Evolutionary conservation across 208 protist species (phyloP).

Genomic region (Acanthamoeba sp.): DNA sequence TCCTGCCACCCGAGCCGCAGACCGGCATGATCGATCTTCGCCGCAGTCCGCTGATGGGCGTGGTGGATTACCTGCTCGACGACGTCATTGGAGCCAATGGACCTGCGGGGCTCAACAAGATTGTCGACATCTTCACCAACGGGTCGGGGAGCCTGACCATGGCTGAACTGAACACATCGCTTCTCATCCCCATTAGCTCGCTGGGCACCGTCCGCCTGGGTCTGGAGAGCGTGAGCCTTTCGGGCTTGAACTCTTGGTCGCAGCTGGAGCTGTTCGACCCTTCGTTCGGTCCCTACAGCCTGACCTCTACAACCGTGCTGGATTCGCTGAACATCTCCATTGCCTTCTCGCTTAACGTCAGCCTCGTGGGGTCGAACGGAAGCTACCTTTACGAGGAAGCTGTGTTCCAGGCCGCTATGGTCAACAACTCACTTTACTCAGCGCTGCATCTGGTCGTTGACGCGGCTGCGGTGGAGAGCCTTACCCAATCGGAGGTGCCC

Average conservation of each 20-base stretch:
- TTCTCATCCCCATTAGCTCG: background rate
- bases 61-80: constrained; percentile 65
- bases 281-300: background rate
- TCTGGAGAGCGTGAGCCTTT: background rate
- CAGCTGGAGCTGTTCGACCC: constrained; percentile 5
- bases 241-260: constrained; percentile 72
- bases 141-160: constrained; percentile 19
- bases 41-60: constrained; percentile 5
- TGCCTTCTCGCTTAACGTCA: constrained; percentile 51
- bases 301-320: constrained; percentile 6
- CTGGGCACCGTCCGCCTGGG: background rate
- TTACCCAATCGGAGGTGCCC: background rate
- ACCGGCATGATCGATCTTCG: constrained; percentile 32
- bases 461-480: background rate
- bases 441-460: background rate
- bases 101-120: constrained; percentile 60
- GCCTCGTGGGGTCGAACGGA: background rate
- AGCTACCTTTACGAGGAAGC: constrained; percentile 59
- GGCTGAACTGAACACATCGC: background rate
- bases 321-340: background rate
- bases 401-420: background rate
- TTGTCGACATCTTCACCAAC: constrained; percentile 75
- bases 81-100: constrained; percentile 60
- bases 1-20: background rate
- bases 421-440: background rate